phyloP scores from a whole-genome alignment of 352 stramenopile genomes.

The Pythium monospermum region DNA sequence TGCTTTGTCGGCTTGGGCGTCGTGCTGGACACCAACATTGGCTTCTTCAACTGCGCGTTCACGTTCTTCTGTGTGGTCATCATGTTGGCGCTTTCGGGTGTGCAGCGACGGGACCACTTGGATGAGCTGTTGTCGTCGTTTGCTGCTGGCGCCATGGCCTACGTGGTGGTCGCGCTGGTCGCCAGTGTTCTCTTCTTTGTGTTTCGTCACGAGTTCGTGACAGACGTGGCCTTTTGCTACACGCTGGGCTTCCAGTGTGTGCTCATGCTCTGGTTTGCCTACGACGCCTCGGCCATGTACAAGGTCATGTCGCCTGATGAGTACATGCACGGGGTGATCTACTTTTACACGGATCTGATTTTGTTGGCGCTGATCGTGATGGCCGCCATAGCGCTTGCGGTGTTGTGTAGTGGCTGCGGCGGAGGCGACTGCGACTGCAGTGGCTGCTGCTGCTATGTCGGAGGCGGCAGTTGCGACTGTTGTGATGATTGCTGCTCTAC shows the following conservation, averaged over 20 bases:
- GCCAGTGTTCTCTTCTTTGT: constrained; percentile 2
- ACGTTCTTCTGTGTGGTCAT: constrained; percentile 16
- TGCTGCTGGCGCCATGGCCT: constrained; percentile 2
- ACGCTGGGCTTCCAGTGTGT: constrained; percentile 16
- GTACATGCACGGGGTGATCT: constrained; percentile 30
- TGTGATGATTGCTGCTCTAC: too few relatives aligned
- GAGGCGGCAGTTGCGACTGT: too few relatives aligned
- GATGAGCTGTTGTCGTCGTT: constrained; percentile 1
- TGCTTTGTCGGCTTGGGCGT: constrained; percentile 10
- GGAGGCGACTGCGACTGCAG: neutral
- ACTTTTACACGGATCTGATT: constrained; percentile 53
- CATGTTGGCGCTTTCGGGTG: constrained; percentile 17
- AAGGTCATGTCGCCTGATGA: constrained; percentile 24
- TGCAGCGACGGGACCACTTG: neutral
- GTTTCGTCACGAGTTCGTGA: neutral
- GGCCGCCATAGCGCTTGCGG: neutral
- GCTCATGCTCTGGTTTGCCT: constrained; percentile 22
- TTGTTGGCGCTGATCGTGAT: constrained; percentile 7
- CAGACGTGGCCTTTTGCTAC: constrained; percentile 2
- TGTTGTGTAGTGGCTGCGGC: neutral
- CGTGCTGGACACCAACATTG: constrained; percentile 16
- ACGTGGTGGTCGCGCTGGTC: constrained; percentile 5
- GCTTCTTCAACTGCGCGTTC: constrained; percentile 21
- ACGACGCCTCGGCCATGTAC: constrained; percentile 17
- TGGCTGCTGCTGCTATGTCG: too few relatives aligned